These are phyloP conservation scores for Trichosanthes cucumerina DNA, from an alignment of 306 rosid genomes.

Conservation along the genomic window DNA sequence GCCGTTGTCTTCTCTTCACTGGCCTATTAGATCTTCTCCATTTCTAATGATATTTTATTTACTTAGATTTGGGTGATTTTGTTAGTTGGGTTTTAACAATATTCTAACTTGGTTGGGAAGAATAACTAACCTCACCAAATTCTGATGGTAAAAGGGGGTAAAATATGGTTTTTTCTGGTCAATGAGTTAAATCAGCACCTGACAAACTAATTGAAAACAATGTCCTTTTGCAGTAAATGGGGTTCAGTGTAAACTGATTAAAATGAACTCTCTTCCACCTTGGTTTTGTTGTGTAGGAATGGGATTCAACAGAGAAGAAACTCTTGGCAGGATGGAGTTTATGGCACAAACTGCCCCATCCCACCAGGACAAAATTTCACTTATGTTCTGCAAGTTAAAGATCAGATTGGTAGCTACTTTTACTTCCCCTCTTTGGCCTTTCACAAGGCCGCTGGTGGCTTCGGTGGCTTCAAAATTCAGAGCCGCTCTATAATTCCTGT, in stretches of 20 bases:
- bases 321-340: constrained; percentile 90
- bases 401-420: constrained; percentile 86
- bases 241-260: background rate
- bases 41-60: background rate
- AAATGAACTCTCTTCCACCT: background rate
- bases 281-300: constrained; percentile 33
- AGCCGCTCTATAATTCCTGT: constrained; percentile 72
- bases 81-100: background rate
- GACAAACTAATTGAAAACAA: background rate
- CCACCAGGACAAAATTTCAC: constrained; percentile 83
- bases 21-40: background rate
- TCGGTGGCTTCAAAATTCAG: constrained; percentile 49
- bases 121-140: background rate
- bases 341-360: constrained; percentile 80
- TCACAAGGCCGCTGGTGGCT: constrained; percentile 92
- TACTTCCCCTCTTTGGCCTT: constrained; percentile 76
- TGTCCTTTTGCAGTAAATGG: background rate
- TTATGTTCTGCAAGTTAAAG: constrained; percentile 71
- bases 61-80: background rate
- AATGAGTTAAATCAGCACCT: background rate
- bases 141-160: background rate
- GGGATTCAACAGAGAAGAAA: constrained; percentile 81
- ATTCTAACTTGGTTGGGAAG: background rate
- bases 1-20: background rate
- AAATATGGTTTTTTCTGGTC: background rate